Conservation (phyloP, 2,329 filamentous ascomycete genomes). For the Exophiala sp. region DNA sequence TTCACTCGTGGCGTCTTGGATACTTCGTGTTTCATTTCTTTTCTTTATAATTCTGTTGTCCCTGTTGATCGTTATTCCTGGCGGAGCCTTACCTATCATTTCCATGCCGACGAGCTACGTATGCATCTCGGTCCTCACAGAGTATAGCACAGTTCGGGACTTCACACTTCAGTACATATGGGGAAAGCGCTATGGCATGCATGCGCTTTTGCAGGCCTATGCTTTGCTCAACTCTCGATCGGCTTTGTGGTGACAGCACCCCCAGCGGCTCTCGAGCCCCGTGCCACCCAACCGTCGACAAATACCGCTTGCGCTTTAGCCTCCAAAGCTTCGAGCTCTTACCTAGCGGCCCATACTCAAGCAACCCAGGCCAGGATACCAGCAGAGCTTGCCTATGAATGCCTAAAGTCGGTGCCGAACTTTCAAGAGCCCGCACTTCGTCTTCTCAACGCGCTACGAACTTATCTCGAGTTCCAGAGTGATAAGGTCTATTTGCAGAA, state of each 20-base stretch:
- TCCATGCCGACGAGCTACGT: too few species aligned
- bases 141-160: background rate
- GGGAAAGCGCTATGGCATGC: background rate
- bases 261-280: constrained; percentile 8
- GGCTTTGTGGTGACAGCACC: constrained; percentile 6
- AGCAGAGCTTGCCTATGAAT: constrained; percentile 23
- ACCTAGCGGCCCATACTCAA: background rate
- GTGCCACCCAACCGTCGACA: constrained; percentile 2
- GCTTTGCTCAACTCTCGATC: background rate
- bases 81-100: too few species aligned
- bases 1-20: too few species aligned
- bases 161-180: background rate
- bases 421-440: constrained; percentile 15
- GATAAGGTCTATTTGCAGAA: constrained; percentile 49
- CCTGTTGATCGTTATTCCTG: too few species aligned
- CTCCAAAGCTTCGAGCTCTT: constrained; percentile 11
- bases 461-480: constrained; percentile 46
- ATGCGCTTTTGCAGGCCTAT: constrained; percentile 2
- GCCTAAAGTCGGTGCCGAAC: constrained; percentile 21
- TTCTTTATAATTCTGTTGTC: too few species aligned
- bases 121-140: background rate
- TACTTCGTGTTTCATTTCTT: too few species aligned
- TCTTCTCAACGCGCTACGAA: constrained; percentile 20
- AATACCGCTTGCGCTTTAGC: constrained; percentile 15
- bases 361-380: constrained; percentile 1